phyloP scores from a whole-genome alignment of 257 asterid genomes.

The Solanum appendiculatum region DNA sequence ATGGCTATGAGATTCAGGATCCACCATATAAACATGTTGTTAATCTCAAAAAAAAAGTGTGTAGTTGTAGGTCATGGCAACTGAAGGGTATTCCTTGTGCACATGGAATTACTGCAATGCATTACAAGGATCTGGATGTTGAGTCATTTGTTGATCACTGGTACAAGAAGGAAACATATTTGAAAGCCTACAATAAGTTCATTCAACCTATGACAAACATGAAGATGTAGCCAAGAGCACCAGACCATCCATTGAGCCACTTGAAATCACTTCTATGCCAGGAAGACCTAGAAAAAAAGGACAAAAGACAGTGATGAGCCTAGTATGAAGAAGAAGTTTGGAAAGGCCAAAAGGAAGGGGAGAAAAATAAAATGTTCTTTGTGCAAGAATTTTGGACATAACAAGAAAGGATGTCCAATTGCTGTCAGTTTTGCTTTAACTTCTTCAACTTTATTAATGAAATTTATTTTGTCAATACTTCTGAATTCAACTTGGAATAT shows the following conservation, averaged over 20 bases:
- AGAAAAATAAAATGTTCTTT: not conserved
- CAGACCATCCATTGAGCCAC: not conserved
- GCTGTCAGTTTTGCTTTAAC: not conserved
- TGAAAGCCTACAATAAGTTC: not conserved
- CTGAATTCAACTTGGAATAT: not conserved
- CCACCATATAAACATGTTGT: not conserved
- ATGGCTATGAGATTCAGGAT: not conserved
- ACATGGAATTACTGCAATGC: not conserved
- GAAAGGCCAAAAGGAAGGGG: not conserved
- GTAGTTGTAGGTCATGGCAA: not conserved
- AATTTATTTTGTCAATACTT: not conserved
- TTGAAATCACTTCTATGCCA: not conserved
- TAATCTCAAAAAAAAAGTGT: not conserved
- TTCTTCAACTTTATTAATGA: not conserved
- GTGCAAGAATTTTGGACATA: not conserved
- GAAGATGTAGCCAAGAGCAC: not conserved
- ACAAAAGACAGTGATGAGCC: not conserved
- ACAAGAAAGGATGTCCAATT: not conserved
- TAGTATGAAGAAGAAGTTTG: not conserved
- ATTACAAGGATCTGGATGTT: not conserved
- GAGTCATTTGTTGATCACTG: not conserved
- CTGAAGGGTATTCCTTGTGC: not conserved
- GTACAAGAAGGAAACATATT: not conserved
- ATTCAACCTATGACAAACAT: not conserved
- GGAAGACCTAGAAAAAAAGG: not conserved